These are phyloP conservation scores for Neoarthrinium moseri DNA, from an alignment of 2,329 filamentous ascomycete genomes.

Conservation along the genomic window DNA sequence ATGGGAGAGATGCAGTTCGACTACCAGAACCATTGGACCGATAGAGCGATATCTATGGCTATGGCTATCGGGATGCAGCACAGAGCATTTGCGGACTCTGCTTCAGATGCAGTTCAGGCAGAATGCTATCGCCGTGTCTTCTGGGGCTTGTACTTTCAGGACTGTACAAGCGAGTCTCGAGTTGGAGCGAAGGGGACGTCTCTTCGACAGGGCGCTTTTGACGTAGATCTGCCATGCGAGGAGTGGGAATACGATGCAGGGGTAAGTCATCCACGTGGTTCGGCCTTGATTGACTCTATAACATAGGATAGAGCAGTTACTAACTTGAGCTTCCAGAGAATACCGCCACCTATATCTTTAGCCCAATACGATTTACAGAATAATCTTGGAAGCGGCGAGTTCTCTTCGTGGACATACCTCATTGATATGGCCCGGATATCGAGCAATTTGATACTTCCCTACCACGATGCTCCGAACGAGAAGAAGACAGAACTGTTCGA, in stretches of 20 bases:
- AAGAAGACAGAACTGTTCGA: conserved; percentile 23
- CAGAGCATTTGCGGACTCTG: conserved; percentile 28
- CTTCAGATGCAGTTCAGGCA: conserved; percentile 32
- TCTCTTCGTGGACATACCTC: conserved; percentile 37
- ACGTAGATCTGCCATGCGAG: conserved; percentile 38
- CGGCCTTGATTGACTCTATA: neutral
- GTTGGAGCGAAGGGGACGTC: conserved; percentile 22
- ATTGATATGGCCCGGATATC: conserved; percentile 35
- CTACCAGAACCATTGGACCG: conserved; percentile 26
- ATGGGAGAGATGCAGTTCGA: conserved; percentile 27
- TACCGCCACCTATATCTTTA: conserved; percentile 31
- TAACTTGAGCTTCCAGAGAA: conserved; percentile 20
- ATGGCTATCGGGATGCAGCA: conserved; percentile 32
- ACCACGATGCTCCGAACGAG: conserved; percentile 20
- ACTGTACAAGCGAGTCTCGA: conserved; percentile 19
- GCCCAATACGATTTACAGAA: conserved; percentile 33
- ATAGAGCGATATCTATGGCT: conserved; percentile 28
- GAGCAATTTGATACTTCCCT: conserved; percentile 28
- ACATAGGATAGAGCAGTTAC: neutral
- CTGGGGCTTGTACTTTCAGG: conserved; percentile 35
- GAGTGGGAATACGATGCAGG: conserved; percentile 38
- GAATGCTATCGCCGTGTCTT: conserved; percentile 41
- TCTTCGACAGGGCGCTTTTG: conserved; percentile 25
- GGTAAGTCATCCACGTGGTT: conserved; percentile 22
- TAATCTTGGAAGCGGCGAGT: conserved; percentile 31